Conservation (phyloP, 2,329 filamentous ascomycete genomes). For the Alternaria arbusti region DNA sequence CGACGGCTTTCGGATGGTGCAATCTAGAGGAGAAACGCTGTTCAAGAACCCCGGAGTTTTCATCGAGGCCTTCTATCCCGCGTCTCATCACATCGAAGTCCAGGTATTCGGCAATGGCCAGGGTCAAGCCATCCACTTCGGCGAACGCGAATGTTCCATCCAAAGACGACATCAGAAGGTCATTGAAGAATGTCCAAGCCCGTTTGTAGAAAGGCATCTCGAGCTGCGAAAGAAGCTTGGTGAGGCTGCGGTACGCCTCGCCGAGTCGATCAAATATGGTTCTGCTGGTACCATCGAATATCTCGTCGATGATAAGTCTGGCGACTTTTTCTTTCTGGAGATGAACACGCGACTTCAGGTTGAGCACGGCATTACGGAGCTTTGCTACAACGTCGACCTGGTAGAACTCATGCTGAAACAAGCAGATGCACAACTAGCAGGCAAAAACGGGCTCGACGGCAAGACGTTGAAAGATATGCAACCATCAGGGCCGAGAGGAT, state of each 20-base stretch:
- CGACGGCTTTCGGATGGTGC: constrained; percentile 54
- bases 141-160: constrained; percentile 86
- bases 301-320: constrained; percentile 82
- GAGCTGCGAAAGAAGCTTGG: constrained; percentile 67
- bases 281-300: constrained; percentile 91
- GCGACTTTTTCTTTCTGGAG: constrained; percentile 73
- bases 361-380: constrained; percentile 64
- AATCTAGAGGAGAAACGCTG: constrained; percentile 55
- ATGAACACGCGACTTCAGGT: constrained; percentile 67
- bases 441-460: constrained; percentile 54
- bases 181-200: constrained; percentile 85
- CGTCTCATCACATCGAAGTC: constrained; percentile 75
- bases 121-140: constrained; percentile 81
- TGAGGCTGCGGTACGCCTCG: constrained; percentile 73
- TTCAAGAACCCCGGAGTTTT: constrained; percentile 42
- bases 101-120: constrained; percentile 86
- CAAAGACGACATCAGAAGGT: constrained; percentile 91
- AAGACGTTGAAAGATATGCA: constrained; percentile 53
- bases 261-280: constrained; percentile 69
- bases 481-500: constrained; percentile 52
- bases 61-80: constrained; percentile 54
- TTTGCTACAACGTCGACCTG: constrained; percentile 62
- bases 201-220: constrained; percentile 60
- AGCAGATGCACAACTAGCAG: constrained; percentile 58
- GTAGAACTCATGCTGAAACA: constrained; percentile 64